Percentiles rank a stretch among this genome's conserved stretches.
Conservation (phyloP, 2,329 filamentous ascomycete species). For the Knufia petricola region DNA sequence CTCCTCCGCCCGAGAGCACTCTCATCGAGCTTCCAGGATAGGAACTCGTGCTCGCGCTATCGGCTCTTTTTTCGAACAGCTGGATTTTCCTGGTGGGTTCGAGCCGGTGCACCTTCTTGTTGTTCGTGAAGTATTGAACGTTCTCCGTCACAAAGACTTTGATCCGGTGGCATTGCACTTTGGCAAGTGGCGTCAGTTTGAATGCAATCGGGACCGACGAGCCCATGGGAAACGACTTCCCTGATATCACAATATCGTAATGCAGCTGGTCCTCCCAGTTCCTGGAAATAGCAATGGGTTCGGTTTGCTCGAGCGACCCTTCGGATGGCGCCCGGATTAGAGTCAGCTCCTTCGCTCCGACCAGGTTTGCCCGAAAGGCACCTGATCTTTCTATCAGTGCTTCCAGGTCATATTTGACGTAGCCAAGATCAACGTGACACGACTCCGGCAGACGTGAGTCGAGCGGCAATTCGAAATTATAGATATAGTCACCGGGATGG, state of each 20-base stretch:
- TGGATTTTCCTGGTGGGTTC: slow-evolving; percentile 76
- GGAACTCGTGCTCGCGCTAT: slow-evolving; percentile 60
- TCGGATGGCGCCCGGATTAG: slow-evolving; percentile 81
- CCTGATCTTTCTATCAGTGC: slow-evolving; percentile 76
- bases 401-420: slow-evolving; percentile 79
- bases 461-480: slow-evolving; percentile 72
- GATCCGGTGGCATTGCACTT: slow-evolving; percentile 85
- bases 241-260: slow-evolving; percentile 92
- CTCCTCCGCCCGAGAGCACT: slow-evolving; percentile 70
- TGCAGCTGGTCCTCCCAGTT: slow-evolving; percentile 94
- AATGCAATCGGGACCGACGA: slow-evolving; percentile 85
- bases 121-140: slow-evolving; percentile 80
- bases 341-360: slow-evolving; percentile 70
- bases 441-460: slow-evolving; percentile 74
- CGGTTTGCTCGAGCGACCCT: slow-evolving; percentile 78
- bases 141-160: slow-evolving; percentile 88
- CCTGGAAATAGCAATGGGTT: slow-evolving; percentile 85
- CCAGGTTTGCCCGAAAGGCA: slow-evolving; percentile 78
- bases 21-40: slow-evolving; percentile 68
- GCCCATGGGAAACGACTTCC: slow-evolving; percentile 86
- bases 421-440: slow-evolving; percentile 75
- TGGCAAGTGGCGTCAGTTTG: slow-evolving; percentile 83
- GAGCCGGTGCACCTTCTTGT: slow-evolving; percentile 74
- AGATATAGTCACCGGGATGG: slow-evolving; percentile 61
- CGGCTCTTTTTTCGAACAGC: slow-evolving; percentile 78